phyloP scores from a whole-genome alignment of 768 basidiomycete genomes.

The Asterophora lycoperdoides region DNA sequence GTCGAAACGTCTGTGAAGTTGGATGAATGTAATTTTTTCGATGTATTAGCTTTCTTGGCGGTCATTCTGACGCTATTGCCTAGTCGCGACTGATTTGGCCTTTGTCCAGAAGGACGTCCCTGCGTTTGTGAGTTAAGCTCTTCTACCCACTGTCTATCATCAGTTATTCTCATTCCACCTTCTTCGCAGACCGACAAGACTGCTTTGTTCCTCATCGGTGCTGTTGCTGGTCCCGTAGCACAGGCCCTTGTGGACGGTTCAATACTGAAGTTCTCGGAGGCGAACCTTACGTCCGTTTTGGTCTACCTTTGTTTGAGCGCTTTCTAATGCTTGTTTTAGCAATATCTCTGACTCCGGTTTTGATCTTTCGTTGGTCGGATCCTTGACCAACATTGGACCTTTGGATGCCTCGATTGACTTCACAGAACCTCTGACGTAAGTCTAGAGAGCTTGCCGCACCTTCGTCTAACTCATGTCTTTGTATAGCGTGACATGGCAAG shows the following conservation, averaged over 20 bases:
- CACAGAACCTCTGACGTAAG: conserved; percentile 55
- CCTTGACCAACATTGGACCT: conserved; percentile 59
- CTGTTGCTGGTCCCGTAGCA: conserved; percentile 61
- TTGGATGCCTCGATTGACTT: conserved; percentile 69
- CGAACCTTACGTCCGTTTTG: conserved; percentile 49
- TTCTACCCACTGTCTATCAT: neutral
- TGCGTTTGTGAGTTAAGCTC: conserved; percentile 38
- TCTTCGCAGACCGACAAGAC: conserved; percentile 52
- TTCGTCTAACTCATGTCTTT: neutral
- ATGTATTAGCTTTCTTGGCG: neutral
- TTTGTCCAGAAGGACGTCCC: conserved; percentile 57
- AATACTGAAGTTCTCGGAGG: conserved; percentile 48
- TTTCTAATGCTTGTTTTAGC: conserved; percentile 22
- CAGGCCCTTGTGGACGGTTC: conserved; percentile 62
- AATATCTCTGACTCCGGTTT: conserved; percentile 60
- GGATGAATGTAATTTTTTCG: conserved; percentile 54
- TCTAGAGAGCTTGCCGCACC: neutral
- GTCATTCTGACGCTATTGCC: neutral
- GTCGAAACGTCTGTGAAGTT: conserved; percentile 52
- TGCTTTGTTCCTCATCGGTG: conserved; percentile 64
- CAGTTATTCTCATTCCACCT: neutral
- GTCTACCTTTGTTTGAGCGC: neutral
- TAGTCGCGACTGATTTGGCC: conserved; percentile 51
- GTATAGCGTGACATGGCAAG: conserved; percentile 58
- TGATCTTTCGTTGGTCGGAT: conserved; percentile 54